phyloP scores from a whole-genome alignment of 2,329 filamentous ascomycete species.

The Paracorniculantispora psalliotae region DNA sequence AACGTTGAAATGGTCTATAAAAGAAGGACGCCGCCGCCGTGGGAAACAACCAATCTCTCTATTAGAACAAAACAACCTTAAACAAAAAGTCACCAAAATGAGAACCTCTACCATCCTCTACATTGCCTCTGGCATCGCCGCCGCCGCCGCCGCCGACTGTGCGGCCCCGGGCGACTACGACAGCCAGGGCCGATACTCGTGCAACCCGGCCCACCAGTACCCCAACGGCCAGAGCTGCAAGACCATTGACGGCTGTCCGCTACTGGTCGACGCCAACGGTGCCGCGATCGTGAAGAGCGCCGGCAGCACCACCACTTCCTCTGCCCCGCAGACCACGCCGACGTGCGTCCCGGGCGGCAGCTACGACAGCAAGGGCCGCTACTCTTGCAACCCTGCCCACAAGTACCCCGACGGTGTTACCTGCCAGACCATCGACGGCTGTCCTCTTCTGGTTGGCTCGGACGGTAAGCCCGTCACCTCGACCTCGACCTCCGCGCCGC shows the following conservation, averaged over 20 bases:
- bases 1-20: background rate
- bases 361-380: background rate
- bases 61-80: too few relatives aligned
- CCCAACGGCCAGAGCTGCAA: slow-evolving; percentile 18
- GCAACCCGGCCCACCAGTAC: slow-evolving; percentile 20
- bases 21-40: background rate
- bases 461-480: background rate
- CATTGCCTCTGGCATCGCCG: background rate
- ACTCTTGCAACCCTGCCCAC: slow-evolving; percentile 9
- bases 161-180: slow-evolving; percentile 13
- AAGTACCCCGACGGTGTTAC: slow-evolving; percentile 2
- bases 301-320: background rate
- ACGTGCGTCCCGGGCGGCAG: background rate
- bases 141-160: slow-evolving; percentile 11
- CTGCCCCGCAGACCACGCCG: background rate
- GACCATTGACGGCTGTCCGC: slow-evolving; percentile 16
- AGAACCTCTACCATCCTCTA: background rate
- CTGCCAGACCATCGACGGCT: slow-evolving; percentile 1
- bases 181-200: slow-evolving; percentile 18
- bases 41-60: too few relatives aligned
- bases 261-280: slow-evolving; percentile 9
- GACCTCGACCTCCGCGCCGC: background rate
- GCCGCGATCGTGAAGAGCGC: background rate
- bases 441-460: background rate
- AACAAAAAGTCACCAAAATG: background rate